Evolutionary conservation across 257 asterid genomes (phyloP).

Genomic region (Fraxinus cuspidata): DNA sequence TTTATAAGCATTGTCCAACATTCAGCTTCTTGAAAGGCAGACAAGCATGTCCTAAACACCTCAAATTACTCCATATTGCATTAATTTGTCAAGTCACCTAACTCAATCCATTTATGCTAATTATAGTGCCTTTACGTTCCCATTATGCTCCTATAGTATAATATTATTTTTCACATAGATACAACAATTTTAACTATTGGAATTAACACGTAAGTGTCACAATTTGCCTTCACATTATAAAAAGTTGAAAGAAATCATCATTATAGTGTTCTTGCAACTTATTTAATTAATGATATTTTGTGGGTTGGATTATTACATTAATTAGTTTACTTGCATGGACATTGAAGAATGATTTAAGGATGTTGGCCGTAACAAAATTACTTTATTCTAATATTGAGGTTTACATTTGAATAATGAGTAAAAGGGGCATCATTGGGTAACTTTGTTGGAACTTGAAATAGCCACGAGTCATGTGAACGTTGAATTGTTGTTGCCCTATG

Average conservation of each 20-base stretch:
- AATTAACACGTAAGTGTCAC: conserved; percentile 3
- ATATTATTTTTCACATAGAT: not conserved
- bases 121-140: conserved; percentile 22
- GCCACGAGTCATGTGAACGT: not conserved
- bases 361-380: too few species aligned
- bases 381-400: too few species aligned
- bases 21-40: conserved; percentile 38
- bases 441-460: conserved; percentile 24
- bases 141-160: conserved; percentile 16
- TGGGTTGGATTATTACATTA: conserved; percentile 21
- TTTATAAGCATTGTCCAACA: conserved; percentile 30
- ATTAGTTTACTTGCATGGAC: too few species aligned
- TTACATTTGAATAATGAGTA: not conserved
- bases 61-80: conserved; percentile 23
- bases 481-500: too few species aligned
- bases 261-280: conserved; percentile 29
- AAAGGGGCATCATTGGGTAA: not conserved
- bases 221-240: conserved; percentile 20
- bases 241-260: conserved; percentile 20
- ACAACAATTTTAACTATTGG: not conserved
- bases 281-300: conserved; percentile 20
- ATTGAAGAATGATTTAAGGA: too few species aligned
- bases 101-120: conserved; percentile 28
- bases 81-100: conserved; percentile 19
- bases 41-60: conserved; percentile 40